Base-by-base conservation (phyloP, 2,329 filamentous ascomycete genomes). In the Fusarium xylarioides region DNA sequence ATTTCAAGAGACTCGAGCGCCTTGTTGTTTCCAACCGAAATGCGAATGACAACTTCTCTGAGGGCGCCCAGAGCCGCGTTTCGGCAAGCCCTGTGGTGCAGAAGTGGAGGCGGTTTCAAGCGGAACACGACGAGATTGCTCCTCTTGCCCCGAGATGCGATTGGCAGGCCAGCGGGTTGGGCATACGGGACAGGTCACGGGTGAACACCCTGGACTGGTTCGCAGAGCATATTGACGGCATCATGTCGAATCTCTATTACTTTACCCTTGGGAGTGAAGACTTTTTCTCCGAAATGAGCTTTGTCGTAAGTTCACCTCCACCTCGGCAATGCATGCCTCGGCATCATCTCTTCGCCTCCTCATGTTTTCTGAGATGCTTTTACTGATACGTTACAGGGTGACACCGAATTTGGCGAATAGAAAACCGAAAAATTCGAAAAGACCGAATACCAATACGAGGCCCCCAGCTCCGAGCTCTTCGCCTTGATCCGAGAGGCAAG, bases 21-120 rank as follows among this genome's bases (percentile, higher is more conserved):
- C 56, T 59, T 11, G 26, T 40, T 11, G 10, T 49, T 11, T 49
- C 43, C 4, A 49, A 49, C 15, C 30, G 26, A 7, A 38, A 28
- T 1, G 10, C 26, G 1, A 21, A 26, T 3, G 43, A 40, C 2
- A 8, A 4, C 11, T 18, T n/a, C 5, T 21, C 23, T 4, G 14
- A 37, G 7, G 21, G 40, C 1, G 37, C 52, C 11, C 52, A 54
- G 16, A 54, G 52, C 5, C 5, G 4, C 1, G 19, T 40, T 15
- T 54, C 52, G 4, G 8, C 35, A 15, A 54, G 37, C 11, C 52
- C 52, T 3, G 37, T 54, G 6, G 26, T 32, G 19, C 40, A 11
- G 26, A 32, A 32, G 52, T 54, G 52, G 50, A 37, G n/a, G 11
- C 34, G 18, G 0, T 26, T 37, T 28, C 14, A 7, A 12, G 7